Conservation (phyloP, 371 early-diverging fungal genomes). For the Apophysomyces sp. region DNA sequence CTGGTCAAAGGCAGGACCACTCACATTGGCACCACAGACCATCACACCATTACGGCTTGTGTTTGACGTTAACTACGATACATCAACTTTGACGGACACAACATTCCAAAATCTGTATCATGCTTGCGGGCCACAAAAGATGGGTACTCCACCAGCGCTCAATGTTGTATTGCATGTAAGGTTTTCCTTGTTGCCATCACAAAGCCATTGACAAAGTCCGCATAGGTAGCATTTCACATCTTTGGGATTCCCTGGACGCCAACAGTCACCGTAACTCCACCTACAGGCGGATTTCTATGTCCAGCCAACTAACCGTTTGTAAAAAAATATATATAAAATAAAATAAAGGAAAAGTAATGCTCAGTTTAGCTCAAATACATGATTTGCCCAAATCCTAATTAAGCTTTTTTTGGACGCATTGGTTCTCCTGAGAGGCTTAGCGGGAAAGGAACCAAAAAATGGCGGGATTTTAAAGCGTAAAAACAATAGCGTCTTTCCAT, state of each 20-base stretch:
- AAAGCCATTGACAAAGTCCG: neutral
- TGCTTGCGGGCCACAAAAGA: constrained; percentile 28
- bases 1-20: constrained; percentile 7
- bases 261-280: neutral
- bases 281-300: neutral
- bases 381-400: too few species aligned
- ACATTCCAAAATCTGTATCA: constrained; percentile 26
- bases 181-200: neutral
- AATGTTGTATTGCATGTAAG: neutral
- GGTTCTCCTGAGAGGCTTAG: too few species aligned
- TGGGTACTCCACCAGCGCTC: constrained; percentile 14
- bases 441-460: neutral
- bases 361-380: too few species aligned
- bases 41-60: constrained; percentile 3
- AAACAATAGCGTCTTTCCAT: neutral
- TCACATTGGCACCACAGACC: constrained; percentile 7
- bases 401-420: too few species aligned
- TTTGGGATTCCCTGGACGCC: neutral
- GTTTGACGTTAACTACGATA: constrained; percentile 6
- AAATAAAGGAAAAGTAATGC: too few species aligned
- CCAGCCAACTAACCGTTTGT: neutral
- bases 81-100: constrained; percentile 14
- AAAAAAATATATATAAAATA: too few species aligned
- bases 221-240: neutral
- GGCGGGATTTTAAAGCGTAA: neutral